Base-by-base conservation (phyloP, 1,284 basidiomycete species). In the Mrakiaceae sp. region DNA sequence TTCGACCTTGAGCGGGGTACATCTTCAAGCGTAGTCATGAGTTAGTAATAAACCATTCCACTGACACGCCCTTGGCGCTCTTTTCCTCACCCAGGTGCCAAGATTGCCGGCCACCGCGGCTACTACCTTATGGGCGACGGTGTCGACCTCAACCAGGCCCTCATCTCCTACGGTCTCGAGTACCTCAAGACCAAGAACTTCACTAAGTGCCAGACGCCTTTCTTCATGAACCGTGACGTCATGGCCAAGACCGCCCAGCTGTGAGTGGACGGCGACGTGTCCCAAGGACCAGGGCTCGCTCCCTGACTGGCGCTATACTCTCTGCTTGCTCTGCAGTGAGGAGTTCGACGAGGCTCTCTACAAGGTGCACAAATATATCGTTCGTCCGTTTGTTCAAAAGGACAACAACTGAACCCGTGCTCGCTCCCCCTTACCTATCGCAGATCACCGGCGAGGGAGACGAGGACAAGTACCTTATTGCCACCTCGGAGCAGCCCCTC, bases 301-400 rank as follows among this genome's bases (percentile, higher is more conserved):
- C 14, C 44, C 11, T 27, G 11, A 14, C 46, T 50, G 49, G 16
- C 52, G 4, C 49, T 39, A 4, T 52, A 12, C 10, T 52, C 14
- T 4, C 52, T 54, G 2, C 6, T 39, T n/a, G 4, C 42, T 39
- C 11, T 50, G 42, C 51, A 66, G 65, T 12, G 90, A 94, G 72
- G 90, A 98, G 76, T 98, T 98, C 71, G 95, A 98, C 75, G 96
- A 98, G 79, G 94, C 96, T 71, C 80, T 98, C 40, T 98, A 98
- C 84, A 96, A 97, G 81, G 90, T 86, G 59, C 43, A 74, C 52
- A 40, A 27, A 27, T 27, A 27, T 27, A 2, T 27, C 27, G 27
- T 40, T 50, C 46, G 6, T 16, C 39, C 11, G 39, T 16, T 40
- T 56, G 42, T 64, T 47, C 8, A 46, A 27, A 27, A 27, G 39